A percentile compares a stretch with the other conserved stretches of the same genome.
Conservation (phyloP, 2,329 filamentous ascomycete genomes). For the Aspergillus glaucus region DNA sequence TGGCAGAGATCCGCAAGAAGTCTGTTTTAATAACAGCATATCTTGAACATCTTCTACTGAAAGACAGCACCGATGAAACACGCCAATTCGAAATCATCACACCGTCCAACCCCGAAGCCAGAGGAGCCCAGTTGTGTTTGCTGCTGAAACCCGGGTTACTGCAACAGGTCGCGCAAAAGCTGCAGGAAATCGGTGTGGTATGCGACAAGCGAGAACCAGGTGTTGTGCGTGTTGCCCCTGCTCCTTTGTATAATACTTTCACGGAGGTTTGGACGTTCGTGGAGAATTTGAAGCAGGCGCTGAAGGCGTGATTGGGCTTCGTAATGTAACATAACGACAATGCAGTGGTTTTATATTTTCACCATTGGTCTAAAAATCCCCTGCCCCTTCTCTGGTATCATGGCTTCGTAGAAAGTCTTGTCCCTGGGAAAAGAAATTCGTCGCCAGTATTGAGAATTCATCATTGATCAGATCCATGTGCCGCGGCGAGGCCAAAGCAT, state of each 20-base stretch:
- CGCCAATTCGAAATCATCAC: constrained; percentile 59
- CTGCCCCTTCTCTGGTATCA: constrained; percentile 31
- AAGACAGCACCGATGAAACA: constrained; percentile 27
- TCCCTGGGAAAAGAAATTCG: constrained; percentile 44
- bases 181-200: constrained; percentile 67
- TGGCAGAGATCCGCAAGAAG: constrained; percentile 61
- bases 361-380: constrained; percentile 20
- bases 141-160: constrained; percentile 55
- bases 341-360: background rate
- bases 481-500: constrained; percentile 15
- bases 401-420: constrained; percentile 36
- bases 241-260: constrained; percentile 75
- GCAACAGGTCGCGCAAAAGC: constrained; percentile 56
- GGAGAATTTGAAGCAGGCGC: constrained; percentile 25
- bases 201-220: constrained; percentile 78
- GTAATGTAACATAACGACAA: background rate
- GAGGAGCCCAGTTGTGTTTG: constrained; percentile 31
- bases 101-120: constrained; percentile 56
- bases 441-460: constrained; percentile 42
- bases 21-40: constrained; percentile 68
- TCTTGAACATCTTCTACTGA: constrained; percentile 59
- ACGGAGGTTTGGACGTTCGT: constrained; percentile 61
- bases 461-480: constrained; percentile 29
- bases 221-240: constrained; percentile 74
- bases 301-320: constrained; percentile 9